A percentile compares a stretch with the other conserved stretches of the same genome.
phyloP scores from a whole-genome alignment of 768 basidiomycete species.

The Dioszegia hungarica region DNA sequence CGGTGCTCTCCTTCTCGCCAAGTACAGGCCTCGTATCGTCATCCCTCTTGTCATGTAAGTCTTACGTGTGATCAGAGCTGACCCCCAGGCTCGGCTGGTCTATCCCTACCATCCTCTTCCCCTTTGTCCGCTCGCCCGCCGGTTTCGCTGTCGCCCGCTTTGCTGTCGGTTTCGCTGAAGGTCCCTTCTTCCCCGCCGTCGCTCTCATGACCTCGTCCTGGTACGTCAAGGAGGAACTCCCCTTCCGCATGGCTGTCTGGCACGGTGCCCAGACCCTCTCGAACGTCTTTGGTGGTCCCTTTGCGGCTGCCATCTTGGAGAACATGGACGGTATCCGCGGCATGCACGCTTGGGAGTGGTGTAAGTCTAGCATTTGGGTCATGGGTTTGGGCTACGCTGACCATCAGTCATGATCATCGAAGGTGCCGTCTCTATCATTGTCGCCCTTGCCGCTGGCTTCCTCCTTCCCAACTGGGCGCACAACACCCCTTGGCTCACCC shows the following conservation, averaged over 20 bases:
- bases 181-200: slow-evolving; percentile 13
- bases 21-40: slow-evolving; percentile 11
- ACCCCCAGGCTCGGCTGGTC: slow-evolving; percentile 9
- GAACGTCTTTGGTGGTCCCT: slow-evolving; percentile 17
- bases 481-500: slow-evolving; percentile 16
- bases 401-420: slow-evolving; percentile 15
- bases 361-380: slow-evolving; percentile 1
- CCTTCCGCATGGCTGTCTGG: slow-evolving; percentile 19
- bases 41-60: slow-evolving; percentile 10
- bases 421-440: slow-evolving; percentile 5
- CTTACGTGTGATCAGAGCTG: background rate
- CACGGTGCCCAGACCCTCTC: slow-evolving; percentile 10
- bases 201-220: slow-evolving; percentile 17
- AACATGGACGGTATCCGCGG: slow-evolving; percentile 16
- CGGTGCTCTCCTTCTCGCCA: slow-evolving; percentile 8
- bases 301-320: slow-evolving; percentile 14
- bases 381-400: background rate
- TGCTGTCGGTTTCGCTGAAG: slow-evolving; percentile 15
- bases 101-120: slow-evolving; percentile 16
- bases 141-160: slow-evolving; percentile 12
- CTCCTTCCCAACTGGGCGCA: slow-evolving; percentile 17
- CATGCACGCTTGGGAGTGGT: slow-evolving; percentile 19
- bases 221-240: slow-evolving; percentile 12
- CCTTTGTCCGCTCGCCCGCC: slow-evolving; percentile 6
- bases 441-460: slow-evolving; percentile 1